Base-by-base conservation (phyloP, 179 eudicot species). In the Silene vulgaris region DNA sequence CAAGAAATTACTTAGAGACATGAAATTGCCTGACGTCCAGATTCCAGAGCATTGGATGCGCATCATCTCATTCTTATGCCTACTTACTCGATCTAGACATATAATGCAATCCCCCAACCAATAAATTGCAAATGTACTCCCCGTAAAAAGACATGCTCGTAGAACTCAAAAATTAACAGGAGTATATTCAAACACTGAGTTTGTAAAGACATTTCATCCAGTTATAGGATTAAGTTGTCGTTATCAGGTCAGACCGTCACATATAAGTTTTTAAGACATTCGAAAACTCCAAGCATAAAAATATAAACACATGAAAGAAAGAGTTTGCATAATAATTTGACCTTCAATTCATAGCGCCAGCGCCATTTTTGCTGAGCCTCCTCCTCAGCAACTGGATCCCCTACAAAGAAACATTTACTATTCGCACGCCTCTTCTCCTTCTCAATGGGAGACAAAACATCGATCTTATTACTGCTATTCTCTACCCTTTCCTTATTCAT, bases 321-420 rank as follows among this genome's bases (percentile, higher is more conserved):
- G 40, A 35, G 43, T 40, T 3, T 73, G 71, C 75, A 11, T 60
- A 77, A 60, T 75, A 72, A 76, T 73, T 71, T 75, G 76, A 94
- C 98, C 98, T 91, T 89, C 79, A 88, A 79, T 69, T 94, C 86
- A 66, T 88, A 94, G 19, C 98, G 90, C 94, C 97, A 90, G 1
- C 76, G 61, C 98, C 98, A 94, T 72, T 80, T 87, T 72, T 79
- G 80, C 62, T 64, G 84, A 83, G 98, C 98, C 74, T 90, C 97
- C 60, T 86, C 89, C 63, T 89, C 91, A 8, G 80, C 79, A 80
- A 93, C 85, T 14, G 96, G 88, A 43, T 89, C 91, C 29, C 98
- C 96, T 12, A 90, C 73, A 68, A 90, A 93, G 80, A 79, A 83
- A 48, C 87, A 82, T 54, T 40, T 79, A 14, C 28, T 75, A 5